Base-by-base conservation (phyloP, 2,329 filamentous ascomycete genomes). In the Diaporthe sp. region DNA sequence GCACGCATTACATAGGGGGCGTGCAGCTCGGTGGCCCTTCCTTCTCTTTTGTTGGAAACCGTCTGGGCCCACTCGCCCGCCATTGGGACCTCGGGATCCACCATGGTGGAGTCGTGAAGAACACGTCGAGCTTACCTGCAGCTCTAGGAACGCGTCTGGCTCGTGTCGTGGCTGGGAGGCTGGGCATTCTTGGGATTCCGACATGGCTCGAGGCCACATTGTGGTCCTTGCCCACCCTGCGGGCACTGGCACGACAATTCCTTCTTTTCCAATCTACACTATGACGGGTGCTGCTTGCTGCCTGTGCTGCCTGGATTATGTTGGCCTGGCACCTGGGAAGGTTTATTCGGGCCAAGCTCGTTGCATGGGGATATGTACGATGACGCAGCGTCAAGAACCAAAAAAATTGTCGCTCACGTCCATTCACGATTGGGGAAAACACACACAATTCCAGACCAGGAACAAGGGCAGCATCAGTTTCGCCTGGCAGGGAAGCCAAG, bases 111-210 rank as follows among this genome's bases (percentile, higher is more conserved):
- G 63, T 68, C 63, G 63, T 27, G 63, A 68, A 53, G 47, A 68
- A 68, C 63, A 68, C 63, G 63, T 68, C 63, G 63, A 30, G 47
- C 27, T 27, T 30, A 39, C 47, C 47, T 53, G 47, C 63, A 53
- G 59, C 39, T 6, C 25, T 5, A 3, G 19, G 9, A 15, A 53
- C 63, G 63, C 63, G 63, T 68, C 63, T 68, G 63, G 15, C 47
- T 68, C 63, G 63, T 68, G 63, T 68, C 63, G 63, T 68, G 63
- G 63, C 63, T 68, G 63, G 63, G 63, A 51, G 47, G 25, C 44
- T 51, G 55, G 55, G 55, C 55, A 37, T 66, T 25, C 1, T 56
- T 13, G 59, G 25, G 17, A 63, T 63, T 63, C 9, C 13, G 37
- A 30, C 59, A 39, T 22, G 63, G 63, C 63, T 37, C 47, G 15